Evolutionary conservation across 495 filamentous ascomycete genomes (phyloP).

Genomic region (Diplogelasinospora grovesii): DNA sequence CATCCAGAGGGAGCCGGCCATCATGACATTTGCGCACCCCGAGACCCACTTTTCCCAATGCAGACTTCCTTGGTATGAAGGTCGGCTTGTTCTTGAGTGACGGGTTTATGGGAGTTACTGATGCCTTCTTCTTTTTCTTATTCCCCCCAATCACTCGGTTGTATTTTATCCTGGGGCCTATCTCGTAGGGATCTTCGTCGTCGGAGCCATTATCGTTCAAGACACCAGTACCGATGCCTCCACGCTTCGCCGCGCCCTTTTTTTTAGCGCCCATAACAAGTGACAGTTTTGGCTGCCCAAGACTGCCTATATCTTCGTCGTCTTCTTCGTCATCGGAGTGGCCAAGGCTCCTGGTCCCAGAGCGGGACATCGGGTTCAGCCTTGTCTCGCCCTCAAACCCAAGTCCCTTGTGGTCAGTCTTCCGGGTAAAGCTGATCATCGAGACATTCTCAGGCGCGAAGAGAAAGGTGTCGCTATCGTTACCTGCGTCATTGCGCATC

Average conservation of each 20-base stretch:
- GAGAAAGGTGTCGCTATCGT: slow-evolving; percentile 53
- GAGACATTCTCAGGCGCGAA: slow-evolving; percentile 85
- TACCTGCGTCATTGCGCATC: slow-evolving; percentile 35
- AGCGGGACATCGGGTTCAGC: slow-evolving; percentile 29
- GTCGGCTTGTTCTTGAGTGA: slow-evolving; percentile 60
- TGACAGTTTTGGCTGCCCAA: slow-evolving; percentile 24
- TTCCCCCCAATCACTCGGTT: slow-evolving; percentile 77
- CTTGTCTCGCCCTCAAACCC: slow-evolving; percentile 67
- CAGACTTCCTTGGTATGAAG: slow-evolving; percentile 70
- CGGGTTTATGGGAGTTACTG: slow-evolving; percentile 53
- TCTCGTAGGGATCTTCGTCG: slow-evolving; percentile 89
- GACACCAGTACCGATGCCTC: slow-evolving; percentile 80
- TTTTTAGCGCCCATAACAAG: slow-evolving; percentile 24
- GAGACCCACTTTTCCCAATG: slow-evolving; percentile 47
- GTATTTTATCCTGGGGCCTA: slow-evolving; percentile 89
- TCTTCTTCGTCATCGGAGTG: slow-evolving; percentile 38
- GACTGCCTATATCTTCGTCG: slow-evolving; percentile 40
- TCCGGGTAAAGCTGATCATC: slow-evolving; percentile 69
- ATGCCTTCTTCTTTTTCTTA: slow-evolving; percentile 72
- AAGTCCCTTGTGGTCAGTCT: slow-evolving; percentile 74
- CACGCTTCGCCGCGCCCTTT: slow-evolving; percentile 47
- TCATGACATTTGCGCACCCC: slow-evolving; percentile 79
- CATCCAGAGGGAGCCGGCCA: slow-evolving; percentile 75
- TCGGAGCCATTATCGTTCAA: slow-evolving; percentile 96
- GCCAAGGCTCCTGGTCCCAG: slow-evolving; percentile 10